These are phyloP conservation scores for Cladophialophora yegresii DNA, from an alignment of 2,329 filamentous ascomycete species.

Conservation along the genomic window DNA sequence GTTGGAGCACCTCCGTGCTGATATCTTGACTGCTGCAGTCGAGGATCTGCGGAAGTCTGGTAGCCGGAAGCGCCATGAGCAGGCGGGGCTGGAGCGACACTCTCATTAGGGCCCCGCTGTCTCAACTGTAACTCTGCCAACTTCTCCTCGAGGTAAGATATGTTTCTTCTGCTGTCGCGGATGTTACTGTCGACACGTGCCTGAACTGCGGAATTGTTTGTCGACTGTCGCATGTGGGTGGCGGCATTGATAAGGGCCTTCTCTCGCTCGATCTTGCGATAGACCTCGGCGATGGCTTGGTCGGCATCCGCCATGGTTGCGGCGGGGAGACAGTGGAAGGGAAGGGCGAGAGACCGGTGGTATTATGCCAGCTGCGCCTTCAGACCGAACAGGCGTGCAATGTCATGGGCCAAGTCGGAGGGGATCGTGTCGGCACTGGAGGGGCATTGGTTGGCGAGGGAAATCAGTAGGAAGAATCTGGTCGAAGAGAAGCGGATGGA, in stretches of 20 bases:
- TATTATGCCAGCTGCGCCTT: slow-evolving; percentile 11
- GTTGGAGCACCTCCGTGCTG: slow-evolving; percentile 53
- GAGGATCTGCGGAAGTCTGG: slow-evolving; percentile 39
- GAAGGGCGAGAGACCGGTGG: background rate
- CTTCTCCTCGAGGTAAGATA: slow-evolving; percentile 93
- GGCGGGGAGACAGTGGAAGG: background rate
- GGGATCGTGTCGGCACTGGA: slow-evolving; percentile 18
- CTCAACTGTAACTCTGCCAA: slow-evolving; percentile 85
- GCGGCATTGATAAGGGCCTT: slow-evolving; percentile 92
- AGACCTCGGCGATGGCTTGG: slow-evolving; percentile 73
- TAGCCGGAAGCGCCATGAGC: slow-evolving; percentile 46
- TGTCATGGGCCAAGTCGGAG: slow-evolving; percentile 23
- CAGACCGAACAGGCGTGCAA: slow-evolving; percentile 19
- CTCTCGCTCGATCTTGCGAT: slow-evolving; percentile 97
- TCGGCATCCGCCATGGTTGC: slow-evolving; percentile 61
- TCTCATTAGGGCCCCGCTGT: slow-evolving; percentile 58
- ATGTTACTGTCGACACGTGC: slow-evolving; percentile 91
- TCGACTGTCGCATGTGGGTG: slow-evolving; percentile 92
- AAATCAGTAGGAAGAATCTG: slow-evolving; percentile 17
- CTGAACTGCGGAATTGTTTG: slow-evolving; percentile 87
- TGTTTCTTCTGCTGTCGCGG: slow-evolving; percentile 87
- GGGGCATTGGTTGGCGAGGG: slow-evolving; percentile 29
- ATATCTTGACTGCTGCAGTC: slow-evolving; percentile 23
- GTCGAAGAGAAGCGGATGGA: slow-evolving; percentile 12
- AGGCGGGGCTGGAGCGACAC: slow-evolving; percentile 55